These are phyloP conservation scores for Graphilbum ipis-grandicollis DNA, from an alignment of 2,329 filamentous ascomycete genomes.

Conservation along the genomic window DNA sequence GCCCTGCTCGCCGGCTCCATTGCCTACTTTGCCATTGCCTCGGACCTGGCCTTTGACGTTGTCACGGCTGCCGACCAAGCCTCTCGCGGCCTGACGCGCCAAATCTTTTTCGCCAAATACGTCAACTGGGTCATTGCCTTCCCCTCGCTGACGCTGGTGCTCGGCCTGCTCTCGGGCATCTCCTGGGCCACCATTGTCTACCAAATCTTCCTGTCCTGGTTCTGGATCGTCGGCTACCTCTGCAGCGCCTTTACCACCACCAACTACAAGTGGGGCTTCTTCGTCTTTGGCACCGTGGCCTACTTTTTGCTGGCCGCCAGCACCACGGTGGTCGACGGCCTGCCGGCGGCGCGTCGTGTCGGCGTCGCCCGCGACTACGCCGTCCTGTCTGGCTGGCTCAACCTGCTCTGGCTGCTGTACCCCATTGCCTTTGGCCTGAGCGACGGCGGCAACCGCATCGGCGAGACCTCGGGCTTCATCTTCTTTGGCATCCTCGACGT, in stretches of 20 bases:
- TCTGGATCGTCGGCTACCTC: slow-evolving; percentile 33
- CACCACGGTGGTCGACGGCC: slow-evolving; percentile 23
- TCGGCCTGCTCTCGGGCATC: slow-evolving; percentile 30
- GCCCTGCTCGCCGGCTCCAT: slow-evolving; percentile 30
- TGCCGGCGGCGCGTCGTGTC: slow-evolving; percentile 20
- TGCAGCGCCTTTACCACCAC: slow-evolving; percentile 27
- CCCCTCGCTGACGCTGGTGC: slow-evolving; percentile 24
- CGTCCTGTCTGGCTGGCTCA: slow-evolving; percentile 27
- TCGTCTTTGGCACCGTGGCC: slow-evolving; percentile 29
- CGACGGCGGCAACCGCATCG: slow-evolving; percentile 34
- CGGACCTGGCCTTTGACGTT: slow-evolving; percentile 29
- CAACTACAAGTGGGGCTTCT: slow-evolving; percentile 42
- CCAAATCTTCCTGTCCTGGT: slow-evolving; percentile 30
- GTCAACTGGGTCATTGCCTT: slow-evolving; percentile 36
- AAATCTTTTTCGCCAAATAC: slow-evolving; percentile 39
- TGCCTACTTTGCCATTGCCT: slow-evolving; percentile 33
- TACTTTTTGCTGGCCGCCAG: slow-evolving; percentile 27
- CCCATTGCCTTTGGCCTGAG: slow-evolving; percentile 33
- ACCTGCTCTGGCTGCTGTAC: slow-evolving; percentile 35
- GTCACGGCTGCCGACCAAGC: slow-evolving; percentile 17
- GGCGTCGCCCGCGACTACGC: slow-evolving; percentile 26
- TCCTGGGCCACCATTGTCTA: slow-evolving; percentile 38
- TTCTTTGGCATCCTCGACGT: slow-evolving; percentile 37
- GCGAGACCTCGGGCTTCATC: slow-evolving; percentile 26
- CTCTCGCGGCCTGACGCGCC: slow-evolving; percentile 16